Percentiles rank a stretch among this genome's conserved stretches.
These are phyloP conservation scores for Tephrocybe sp. DNA, from an alignment of 768 basidiomycete genomes.

Conservation along the genomic window DNA sequence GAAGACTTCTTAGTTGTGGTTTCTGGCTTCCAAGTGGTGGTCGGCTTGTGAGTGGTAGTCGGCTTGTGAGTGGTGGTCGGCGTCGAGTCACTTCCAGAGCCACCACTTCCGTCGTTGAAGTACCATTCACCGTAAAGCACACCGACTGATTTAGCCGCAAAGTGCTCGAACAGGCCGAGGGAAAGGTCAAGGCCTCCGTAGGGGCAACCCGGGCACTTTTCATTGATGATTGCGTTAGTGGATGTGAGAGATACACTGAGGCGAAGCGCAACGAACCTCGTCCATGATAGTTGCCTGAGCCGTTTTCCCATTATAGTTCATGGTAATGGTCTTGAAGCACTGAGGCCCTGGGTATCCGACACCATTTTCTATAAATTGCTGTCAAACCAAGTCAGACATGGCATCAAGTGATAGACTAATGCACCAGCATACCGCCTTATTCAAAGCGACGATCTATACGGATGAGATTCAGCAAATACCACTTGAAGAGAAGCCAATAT, in stretches of 20 bases:
- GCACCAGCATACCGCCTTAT: conserved; percentile 29
- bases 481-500: not conserved
- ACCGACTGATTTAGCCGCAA: conserved; percentile 40
- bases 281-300: conserved; percentile 60
- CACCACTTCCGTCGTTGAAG: conserved; percentile 30
- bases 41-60: conserved; percentile 15
- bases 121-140: conserved; percentile 51
- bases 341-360: conserved; percentile 58
- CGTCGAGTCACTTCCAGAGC: conserved; percentile 8
- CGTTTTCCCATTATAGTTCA: conserved; percentile 60
- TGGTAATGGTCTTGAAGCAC: conserved; percentile 60
- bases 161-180: conserved; percentile 50
- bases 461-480: not conserved
- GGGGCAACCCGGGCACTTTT: conserved; percentile 63
- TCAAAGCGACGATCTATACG: conserved; percentile 52
- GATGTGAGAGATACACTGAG: not conserved
- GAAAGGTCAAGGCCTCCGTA: conserved; percentile 59
- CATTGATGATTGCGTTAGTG: conserved; percentile 4
- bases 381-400: not conserved
- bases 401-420: not conserved
- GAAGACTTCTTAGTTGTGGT: conserved; percentile 19
- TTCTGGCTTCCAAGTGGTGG: conserved; percentile 14
- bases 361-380: conserved; percentile 45
- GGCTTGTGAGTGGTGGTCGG: conserved; percentile 13
- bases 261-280: conserved; percentile 34